Evolutionary conservation across 148 eudicot species (phyloP), one percentile per base, ranked within the genome.

Genomic region (Arctostaphylos glauca): DNA sequence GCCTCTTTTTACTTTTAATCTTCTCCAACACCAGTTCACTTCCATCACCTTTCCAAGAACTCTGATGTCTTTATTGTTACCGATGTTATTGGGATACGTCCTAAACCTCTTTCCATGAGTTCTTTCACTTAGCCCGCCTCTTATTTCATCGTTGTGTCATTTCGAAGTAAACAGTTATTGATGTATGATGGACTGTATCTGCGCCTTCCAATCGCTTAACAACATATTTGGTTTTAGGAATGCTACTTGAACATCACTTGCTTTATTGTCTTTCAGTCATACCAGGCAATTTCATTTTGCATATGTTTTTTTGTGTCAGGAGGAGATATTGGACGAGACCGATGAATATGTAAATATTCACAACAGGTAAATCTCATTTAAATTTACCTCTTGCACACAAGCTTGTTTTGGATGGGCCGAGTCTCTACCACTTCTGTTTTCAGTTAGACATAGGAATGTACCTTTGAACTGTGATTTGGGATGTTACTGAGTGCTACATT

Each of bases 331-430:
- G 84, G 98, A 96, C 81, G 99, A 96, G 87, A 96, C 99, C 18
- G 99, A 96, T 83, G 99, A 96, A 71, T 96, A 96, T 82, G 99
- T 96, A 43, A 96, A 96, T 84, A 96, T 94, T 77, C 99, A 96
- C 88, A 96, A 96, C 89, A 88, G 98, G 99, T 94, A 78, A 74
- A 80, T 64, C 38, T 71, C 66, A 25, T 72, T n/a, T 64, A 38
- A 38, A 1, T 46, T 46, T 52, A 60, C 3, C 41, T 60, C 71
- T 56, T 56, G 44, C 81, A 21, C 16, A 47, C 52, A 46, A 76
- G 23, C 80, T 43, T 18, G 6, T 38, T 9, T 53, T 55, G 49
- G 41, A 47, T 18, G 58, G 52, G 23, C 31, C 5, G 7, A 23
- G 54, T 75, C 58, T 75, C 44, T 23, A 58, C 77, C 77, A 10